A percentile compares a stretch with the other conserved stretches of the same genome.
These are phyloP conservation scores for Taphrina betulina DNA, from an alignment of 1,139 yeast genomes.

Conservation along the genomic window DNA sequence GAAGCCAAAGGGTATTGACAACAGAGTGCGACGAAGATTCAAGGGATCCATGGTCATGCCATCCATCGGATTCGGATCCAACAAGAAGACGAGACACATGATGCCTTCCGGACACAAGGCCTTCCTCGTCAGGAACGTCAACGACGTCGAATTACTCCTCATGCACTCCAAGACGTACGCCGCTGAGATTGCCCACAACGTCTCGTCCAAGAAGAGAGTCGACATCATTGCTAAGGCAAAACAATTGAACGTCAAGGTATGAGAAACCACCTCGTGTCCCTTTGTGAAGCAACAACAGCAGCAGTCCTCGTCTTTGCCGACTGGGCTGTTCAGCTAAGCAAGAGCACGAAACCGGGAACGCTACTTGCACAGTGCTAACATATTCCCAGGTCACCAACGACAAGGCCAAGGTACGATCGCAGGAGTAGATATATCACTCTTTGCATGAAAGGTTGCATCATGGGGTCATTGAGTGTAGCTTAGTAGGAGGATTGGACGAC, in stretches of 20 bases:
- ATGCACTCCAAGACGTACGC: constrained; percentile 98
- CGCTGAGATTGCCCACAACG: constrained; percentile 98
- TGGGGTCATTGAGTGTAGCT: neutral
- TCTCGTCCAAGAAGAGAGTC: constrained; percentile 97
- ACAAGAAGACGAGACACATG: constrained; percentile 97
- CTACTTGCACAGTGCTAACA: neutral
- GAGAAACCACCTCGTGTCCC: neutral
- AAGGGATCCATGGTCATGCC: constrained; percentile 99
- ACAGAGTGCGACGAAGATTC: constrained; percentile 96
- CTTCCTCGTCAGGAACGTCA: constrained; percentile 86
- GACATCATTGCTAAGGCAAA: constrained; percentile 95
- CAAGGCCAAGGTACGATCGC: constrained; percentile 57
- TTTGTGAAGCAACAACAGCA: too few relatives aligned
- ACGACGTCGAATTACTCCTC: constrained; percentile 92
- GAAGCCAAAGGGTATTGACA: constrained; percentile 99
- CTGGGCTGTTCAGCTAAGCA: too few relatives aligned
- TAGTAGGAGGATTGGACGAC: constrained; percentile 14
- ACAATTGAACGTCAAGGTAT: constrained; percentile 85
- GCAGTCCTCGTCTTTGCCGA: too few relatives aligned
- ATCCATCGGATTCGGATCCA: constrained; percentile 99
- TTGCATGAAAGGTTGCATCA: neutral
- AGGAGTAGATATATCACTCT: constrained; percentile 27
- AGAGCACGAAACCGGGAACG: too few relatives aligned
- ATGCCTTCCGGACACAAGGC: constrained; percentile 98
- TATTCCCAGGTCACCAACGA: constrained; percentile 77